Base-by-base conservation (phyloP, 768 basidiomycete genomes). In the Symmetrospora coprosmae region DNA sequence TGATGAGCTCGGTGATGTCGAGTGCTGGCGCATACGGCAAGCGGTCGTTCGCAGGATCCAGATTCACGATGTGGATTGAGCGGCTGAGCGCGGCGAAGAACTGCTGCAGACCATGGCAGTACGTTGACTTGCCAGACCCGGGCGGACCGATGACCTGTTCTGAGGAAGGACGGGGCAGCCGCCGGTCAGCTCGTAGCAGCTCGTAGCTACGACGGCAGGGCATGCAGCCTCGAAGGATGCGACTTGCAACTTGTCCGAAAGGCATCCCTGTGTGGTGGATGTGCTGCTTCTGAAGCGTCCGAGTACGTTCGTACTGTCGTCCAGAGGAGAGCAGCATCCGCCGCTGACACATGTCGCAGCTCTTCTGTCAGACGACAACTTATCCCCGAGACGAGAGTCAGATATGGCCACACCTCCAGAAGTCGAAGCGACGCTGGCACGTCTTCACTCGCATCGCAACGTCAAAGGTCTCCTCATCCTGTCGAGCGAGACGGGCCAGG, bases 11-110 rank as follows among this genome's bases (percentile, higher is more conserved):
- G 0, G 85, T 77, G 50, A 97, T 85, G 70, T 86, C 82, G 70
- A 99, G 76, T 0, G 85, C 81, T 70, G 88, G 92, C 28, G 89
- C 89, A 73, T 97, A 99, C 23, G 88, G 83, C 28, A 91, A 83
- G 60, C 78, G 75, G 59, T 86, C 83, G 69, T 92, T 90, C 21
- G 94, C 94, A 0, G 94, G 92, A 71, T 99, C 94, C 56, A 99
- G 80, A 74, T 97, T 99, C 61, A 97, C 83, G 64, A 97, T 78
- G 34, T 86, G 80, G 41, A 96, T 83, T 1, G 89, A 88, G 0
- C 92, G 81, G 27, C 80, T 74, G 38, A 97, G 80, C 1, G 89
- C 92, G 13, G 81, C 82, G 69, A 92, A 84, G 17, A 97, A 83
- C 73, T 76, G 59, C 31, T 75, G 70, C 64, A 75, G 67, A 8